These are phyloP conservation scores for Adansonia madagascariensis DNA, from an alignment of 441 rosid species.

Conservation along the genomic window DNA sequence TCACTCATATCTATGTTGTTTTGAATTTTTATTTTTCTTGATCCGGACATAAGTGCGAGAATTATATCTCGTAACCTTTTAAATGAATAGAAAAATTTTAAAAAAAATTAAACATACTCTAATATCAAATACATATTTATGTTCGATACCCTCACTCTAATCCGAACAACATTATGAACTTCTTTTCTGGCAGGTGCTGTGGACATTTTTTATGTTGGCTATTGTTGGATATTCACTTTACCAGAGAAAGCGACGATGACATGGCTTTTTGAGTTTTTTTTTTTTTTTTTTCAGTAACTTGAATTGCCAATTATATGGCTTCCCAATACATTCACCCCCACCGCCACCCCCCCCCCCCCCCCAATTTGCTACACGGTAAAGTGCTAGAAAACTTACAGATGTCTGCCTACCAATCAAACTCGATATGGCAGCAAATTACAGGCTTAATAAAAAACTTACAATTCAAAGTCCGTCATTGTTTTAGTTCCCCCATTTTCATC, in stretches of 20 bases:
- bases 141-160: no score
- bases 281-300: no score
- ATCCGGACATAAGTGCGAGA: no score
- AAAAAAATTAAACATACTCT: no score
- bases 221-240: conserved; percentile 95
- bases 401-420: conserved; percentile 9
- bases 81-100: no score
- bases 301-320: conserved; percentile 39
- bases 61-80: no score
- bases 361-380: not conserved
- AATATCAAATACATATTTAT: no score
- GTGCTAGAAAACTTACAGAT: conserved; percentile 12
- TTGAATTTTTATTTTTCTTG: no score
- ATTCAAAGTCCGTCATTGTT: not conserved
- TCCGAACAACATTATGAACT: not conserved
- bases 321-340: not conserved
- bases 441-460: not conserved
- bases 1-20: not conserved
- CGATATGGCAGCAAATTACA: not conserved
- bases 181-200: conserved; percentile 63
- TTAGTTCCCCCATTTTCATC: not conserved
- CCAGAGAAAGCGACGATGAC: conserved; percentile 79
- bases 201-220: conserved; percentile 98
- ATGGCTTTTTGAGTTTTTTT: not conserved
- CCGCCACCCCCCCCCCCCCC: not conserved